Base-by-base conservation (phyloP, 495 filamentous ascomycete species). In the Xylaria curta region DNA sequence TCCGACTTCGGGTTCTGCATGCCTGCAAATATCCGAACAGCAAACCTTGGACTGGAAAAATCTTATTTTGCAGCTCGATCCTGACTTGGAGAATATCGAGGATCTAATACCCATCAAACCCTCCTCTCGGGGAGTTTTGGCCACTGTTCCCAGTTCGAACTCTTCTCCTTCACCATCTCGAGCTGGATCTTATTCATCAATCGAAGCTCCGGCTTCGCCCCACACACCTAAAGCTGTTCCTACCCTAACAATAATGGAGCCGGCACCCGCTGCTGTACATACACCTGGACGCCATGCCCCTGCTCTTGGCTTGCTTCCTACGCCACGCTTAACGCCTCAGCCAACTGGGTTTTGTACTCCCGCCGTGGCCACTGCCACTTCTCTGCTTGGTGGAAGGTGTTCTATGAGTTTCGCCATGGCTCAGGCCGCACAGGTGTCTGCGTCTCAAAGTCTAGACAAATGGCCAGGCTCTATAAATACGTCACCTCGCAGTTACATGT, bases 321-420 rank as follows among this genome's bases (percentile, higher is more conserved):
- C 93, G 2, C 93, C 93, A 67, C 89, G 90, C 75, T 81, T 95
- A 81, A 95, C 93, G 21, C 94, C 94, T n/a, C 91, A 93, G 76
- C 85, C 87, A 44, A 87, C 87, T 73, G 87, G 88, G 80, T 90
- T 89, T 76, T 88, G 85, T 83, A 97, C 95, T 92, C 95, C 95
- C 93, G 94, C 95, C 84, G 95, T 86, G 92, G 91, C 92, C 91
- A 85, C 87, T 81, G 84, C 84, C 77, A 79, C 85, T 80, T 79
- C 84, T 84, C 76, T 89, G 82, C 82, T 86, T 59, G 74, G 75
- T 68, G 78, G 79, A 26, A 82, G 81, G 70, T 74, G 78, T 70
- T 92, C 93, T 21, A 95, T 97, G 89, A 85, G 90, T 74, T 85
- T 89, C 65, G 94, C 93, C 44, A 93, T 97, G 91, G 88, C 90